Evolutionary conservation across 495 filamentous ascomycete species (phyloP), one percentile per base, ranked within the genome.

Genomic region (Neurospora sp.): DNA sequence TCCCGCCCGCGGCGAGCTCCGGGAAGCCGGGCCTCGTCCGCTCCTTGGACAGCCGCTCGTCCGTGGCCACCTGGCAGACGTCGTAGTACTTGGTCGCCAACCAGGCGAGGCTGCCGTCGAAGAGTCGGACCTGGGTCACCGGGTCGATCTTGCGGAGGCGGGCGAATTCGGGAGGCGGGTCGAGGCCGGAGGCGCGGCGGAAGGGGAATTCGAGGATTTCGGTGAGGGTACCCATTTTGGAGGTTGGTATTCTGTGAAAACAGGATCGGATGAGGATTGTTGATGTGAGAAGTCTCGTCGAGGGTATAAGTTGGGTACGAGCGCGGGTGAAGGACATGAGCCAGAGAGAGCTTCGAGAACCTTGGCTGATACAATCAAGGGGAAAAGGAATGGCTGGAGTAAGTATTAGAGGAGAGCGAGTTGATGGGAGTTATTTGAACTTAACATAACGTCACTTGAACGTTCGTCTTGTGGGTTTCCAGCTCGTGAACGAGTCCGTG

Each of bases 71-170:
- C 68, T 73, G 74, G 72, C 80, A 81, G 22, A 85, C 80, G 72
- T 86, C 84, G 61, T 78, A 75, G 74, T 87, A 79, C 78, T 85
- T 84, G 31, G 82, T 81, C 18, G 84, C 80, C 11, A 86, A 73
- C 83, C 84, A 87, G 6, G 83, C 81, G 5, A 74, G 40, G 14
- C 79, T 80, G 18, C 81, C 83, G 75, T 85, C 84, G 70, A 78
- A 86, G 12, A 86, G 82, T 72, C 80, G 78, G 11, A 87, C 81
- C 70, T 78, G 73, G 0, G 84, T 83, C 1, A 86, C 79, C 3
- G 85, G 84, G 46, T 81, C 74, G 2, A 68, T 81, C 40, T 74
- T 76, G 18, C 85, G 79, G 42, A 86, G 79, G 4, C 74, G 73
- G 16, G 80, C 80, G 69, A 82, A 86, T 76, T 84, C 82, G 6